Percentiles rank a stretch among this genome's conserved stretches.
Evolutionary conservation across 1,284 basidiomycete species (phyloP).

Genomic region (Flammula alnicola): DNA sequence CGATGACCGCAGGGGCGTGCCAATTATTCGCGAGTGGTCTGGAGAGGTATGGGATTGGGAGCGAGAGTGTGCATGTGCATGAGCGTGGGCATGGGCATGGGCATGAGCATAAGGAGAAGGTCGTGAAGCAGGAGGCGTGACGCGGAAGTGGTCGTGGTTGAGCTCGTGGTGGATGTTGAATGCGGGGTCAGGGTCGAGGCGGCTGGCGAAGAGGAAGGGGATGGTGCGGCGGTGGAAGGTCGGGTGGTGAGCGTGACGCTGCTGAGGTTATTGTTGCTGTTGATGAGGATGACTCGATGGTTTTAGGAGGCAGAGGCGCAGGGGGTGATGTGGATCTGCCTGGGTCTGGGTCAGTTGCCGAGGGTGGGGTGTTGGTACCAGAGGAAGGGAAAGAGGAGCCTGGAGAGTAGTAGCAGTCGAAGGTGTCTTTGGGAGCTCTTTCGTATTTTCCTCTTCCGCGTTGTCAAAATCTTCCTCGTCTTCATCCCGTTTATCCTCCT

Average conservation of each 20-base stretch:
- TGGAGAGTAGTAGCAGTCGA: conserved; percentile 3
- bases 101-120: neutral
- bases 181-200: conserved; percentile 10
- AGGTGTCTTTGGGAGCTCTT: conserved; percentile 1
- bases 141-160: conserved; percentile 41
- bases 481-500: neutral
- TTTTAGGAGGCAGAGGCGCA: neutral
- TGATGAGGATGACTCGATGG: neutral
- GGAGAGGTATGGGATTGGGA: conserved; percentile 4
- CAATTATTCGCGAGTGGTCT: conserved; percentile 18
- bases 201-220: too few species aligned
- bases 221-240: neutral
- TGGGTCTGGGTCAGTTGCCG: conserved; percentile 5
- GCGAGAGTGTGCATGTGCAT: conserved; percentile 4
- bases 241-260: neutral
- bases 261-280: neutral
- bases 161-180: conserved; percentile 30
- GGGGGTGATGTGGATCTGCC: neutral
- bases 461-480: conserved; percentile 5
- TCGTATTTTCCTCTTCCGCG: too few species aligned
- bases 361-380: conserved; percentile 7
- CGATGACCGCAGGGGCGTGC: conserved; percentile 27
- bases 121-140: conserved; percentile 12
- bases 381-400: conserved; percentile 2
- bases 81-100: neutral